A percentile compares a stretch with the other conserved stretches of the same genome.
These are phyloP conservation scores for Alternaria consortialis DNA, from an alignment of 2,329 filamentous ascomycete genomes.

Conservation along the genomic window DNA sequence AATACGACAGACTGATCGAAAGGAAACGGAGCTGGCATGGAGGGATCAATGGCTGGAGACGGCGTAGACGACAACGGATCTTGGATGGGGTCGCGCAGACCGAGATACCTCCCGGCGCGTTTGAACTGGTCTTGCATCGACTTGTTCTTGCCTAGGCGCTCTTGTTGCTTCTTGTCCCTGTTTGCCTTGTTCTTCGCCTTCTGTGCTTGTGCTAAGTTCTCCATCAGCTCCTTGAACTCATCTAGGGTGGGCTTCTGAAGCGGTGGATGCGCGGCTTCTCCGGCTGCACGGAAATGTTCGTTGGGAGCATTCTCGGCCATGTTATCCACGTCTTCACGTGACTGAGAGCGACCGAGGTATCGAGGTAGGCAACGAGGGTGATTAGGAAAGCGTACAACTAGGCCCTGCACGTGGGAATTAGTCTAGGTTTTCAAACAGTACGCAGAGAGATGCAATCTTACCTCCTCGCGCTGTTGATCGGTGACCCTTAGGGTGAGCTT, in stretches of 20 bases:
- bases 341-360: constrained; percentile 69
- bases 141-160: constrained; percentile 61
- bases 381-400: constrained; percentile 69
- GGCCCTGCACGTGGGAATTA: constrained; percentile 50
- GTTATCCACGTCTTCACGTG: constrained; percentile 55
- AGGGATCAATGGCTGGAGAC: constrained; percentile 27
- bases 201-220: constrained; percentile 59
- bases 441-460: neutral
- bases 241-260: constrained; percentile 53
- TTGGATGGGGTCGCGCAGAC: constrained; percentile 61
- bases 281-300: constrained; percentile 19
- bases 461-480: constrained; percentile 55
- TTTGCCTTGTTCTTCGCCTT: constrained; percentile 60
- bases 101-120: constrained; percentile 74
- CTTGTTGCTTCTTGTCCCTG: constrained; percentile 61
- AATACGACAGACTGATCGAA: constrained; percentile 68
- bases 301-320: constrained; percentile 39
- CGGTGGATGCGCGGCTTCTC: constrained; percentile 31
- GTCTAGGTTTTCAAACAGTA: neutral
- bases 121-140: constrained; percentile 66
- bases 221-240: constrained; percentile 65
- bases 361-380: constrained; percentile 70
- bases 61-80: neutral
- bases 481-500: constrained; percentile 68
- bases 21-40: constrained; percentile 33